These are phyloP conservation scores for Dorcoceras hygrometricum DNA, from an alignment of 257 asterid species.

Conservation along the genomic window DNA sequence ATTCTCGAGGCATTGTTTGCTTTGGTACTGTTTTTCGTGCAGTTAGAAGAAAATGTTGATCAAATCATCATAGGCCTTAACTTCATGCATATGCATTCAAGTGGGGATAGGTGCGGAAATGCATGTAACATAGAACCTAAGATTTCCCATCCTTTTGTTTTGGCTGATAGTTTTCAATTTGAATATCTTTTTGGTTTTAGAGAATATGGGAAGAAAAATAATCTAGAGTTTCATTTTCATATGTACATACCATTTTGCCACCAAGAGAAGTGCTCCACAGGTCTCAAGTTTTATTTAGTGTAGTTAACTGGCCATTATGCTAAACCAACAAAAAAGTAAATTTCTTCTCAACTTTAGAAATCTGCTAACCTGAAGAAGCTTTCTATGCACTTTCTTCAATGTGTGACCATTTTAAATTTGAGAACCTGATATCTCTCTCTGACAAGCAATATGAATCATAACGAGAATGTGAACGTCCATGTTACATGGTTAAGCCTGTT, in stretches of 20 bases:
- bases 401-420: not conserved
- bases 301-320: conserved; percentile 1
- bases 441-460: not conserved
- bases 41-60: conserved; percentile 17
- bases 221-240: not conserved
- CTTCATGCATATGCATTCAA: conserved; percentile 20
- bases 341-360: conserved; percentile 1
- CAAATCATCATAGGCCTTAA: conserved; percentile 1
- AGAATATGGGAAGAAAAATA: not conserved
- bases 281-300: not conserved
- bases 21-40: conserved; percentile 20
- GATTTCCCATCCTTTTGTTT: conserved; percentile 1
- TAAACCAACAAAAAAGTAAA: not conserved
- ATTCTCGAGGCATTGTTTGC: conserved; percentile 16
- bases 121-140: conserved; percentile 7
- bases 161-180: not conserved
- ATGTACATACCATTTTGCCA: not conserved
- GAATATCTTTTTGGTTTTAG: conserved; percentile 7
- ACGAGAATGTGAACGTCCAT: not conserved
- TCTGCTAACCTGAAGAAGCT: not conserved
- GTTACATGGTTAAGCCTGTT: not conserved
- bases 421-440: conserved; percentile 8
- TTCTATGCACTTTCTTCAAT: not conserved
- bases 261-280: not conserved
- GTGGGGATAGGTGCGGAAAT: conserved; percentile 9